A percentile compares a stretch with the other conserved stretches of the same genome.
Evolutionary conservation across 1,139 yeast species (phyloP).

Genomic region (Scheffersomyces cryptocercus): DNA sequence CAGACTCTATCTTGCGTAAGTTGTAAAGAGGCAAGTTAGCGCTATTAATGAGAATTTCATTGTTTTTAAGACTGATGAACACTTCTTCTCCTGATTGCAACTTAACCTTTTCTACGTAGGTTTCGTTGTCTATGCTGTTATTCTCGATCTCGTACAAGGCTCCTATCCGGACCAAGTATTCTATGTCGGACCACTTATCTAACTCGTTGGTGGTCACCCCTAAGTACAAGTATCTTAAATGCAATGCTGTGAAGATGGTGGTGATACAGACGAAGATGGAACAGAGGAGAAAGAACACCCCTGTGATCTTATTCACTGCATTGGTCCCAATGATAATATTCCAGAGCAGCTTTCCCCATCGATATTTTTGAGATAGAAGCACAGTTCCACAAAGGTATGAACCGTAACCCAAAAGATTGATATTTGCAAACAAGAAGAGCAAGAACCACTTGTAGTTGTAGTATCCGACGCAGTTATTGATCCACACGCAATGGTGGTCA

Average conservation of each 20-base stretch:
- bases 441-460: slow-evolving; percentile 75
- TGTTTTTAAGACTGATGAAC: slow-evolving; percentile 31
- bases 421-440: slow-evolving; percentile 56
- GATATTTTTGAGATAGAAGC: slow-evolving; percentile 14
- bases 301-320: slow-evolving; percentile 45
- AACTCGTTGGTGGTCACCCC: slow-evolving; percentile 94
- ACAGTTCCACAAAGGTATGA: slow-evolving; percentile 39
- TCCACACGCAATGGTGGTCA: slow-evolving; percentile 97
- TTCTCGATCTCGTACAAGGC: slow-evolving; percentile 22
- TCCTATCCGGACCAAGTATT: slow-evolving; percentile 52
- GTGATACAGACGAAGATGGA: slow-evolving; percentile 54
- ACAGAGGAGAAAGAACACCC: slow-evolving; percentile 56
- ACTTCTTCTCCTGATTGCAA: slow-evolving; percentile 15
- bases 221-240: slow-evolving; percentile 59
- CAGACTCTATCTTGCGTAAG: slow-evolving; percentile 32
- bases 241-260: slow-evolving; percentile 59
- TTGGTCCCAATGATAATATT: slow-evolving; percentile 27
- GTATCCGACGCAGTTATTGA: slow-evolving; percentile 86
- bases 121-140: slow-evolving; percentile 7
- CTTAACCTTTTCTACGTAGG: slow-evolving; percentile 21
- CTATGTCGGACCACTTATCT: slow-evolving; percentile 78
- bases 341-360: slow-evolving; percentile 22
- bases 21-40: slow-evolving; percentile 11
- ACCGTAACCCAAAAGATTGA: slow-evolving; percentile 63
- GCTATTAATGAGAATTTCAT: slow-evolving; percentile 17